A percentile compares a stretch with the other conserved stretches of the same genome.
These are phyloP conservation scores for Erythrobasidium hasegawianum DNA, from an alignment of 1,284 basidiomycete genomes.

Conservation along the genomic window DNA sequence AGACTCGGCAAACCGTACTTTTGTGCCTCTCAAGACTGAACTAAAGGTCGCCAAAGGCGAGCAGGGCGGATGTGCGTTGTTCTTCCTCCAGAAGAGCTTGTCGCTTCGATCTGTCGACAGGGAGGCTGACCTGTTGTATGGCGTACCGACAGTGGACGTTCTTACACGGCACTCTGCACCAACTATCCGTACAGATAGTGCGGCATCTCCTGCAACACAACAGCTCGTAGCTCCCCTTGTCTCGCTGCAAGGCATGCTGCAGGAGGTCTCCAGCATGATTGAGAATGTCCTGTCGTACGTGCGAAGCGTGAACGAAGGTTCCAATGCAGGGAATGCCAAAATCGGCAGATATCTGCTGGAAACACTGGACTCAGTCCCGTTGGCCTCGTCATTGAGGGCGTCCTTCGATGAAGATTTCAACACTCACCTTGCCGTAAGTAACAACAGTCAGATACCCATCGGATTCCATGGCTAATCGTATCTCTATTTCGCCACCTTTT, in stretches of 20 bases:
- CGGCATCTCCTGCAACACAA: constrained; percentile 41
- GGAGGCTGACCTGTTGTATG: no score
- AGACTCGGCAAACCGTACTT: constrained; percentile 87
- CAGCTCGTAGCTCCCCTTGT: constrained; percentile 52
- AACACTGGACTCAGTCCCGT: constrained; percentile 60
- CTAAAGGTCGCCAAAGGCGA: constrained; percentile 77
- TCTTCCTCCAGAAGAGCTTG: no score
- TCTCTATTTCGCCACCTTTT: no score
- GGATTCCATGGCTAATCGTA: no score
- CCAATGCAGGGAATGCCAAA: constrained; percentile 74
- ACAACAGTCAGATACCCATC: no score
- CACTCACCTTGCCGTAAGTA: constrained; percentile 58
- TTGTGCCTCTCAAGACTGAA: constrained; percentile 78
- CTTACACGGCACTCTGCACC: constrained; percentile 53
- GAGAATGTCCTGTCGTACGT: constrained; percentile 85
- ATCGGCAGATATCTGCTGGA: constrained; percentile 91
- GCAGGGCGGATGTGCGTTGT: constrained; percentile 76
- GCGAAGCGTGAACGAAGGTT: constrained; percentile 70
- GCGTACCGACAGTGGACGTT: constrained; percentile 68
- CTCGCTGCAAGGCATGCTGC: constrained; percentile 40
- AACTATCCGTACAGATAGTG: constrained; percentile 6
- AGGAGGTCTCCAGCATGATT: constrained; percentile 55
- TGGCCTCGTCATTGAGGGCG: constrained; percentile 58
- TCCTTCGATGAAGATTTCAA: constrained; percentile 60
- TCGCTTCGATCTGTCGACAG: no score